Evolutionary conservation across 495 filamentous ascomycete genomes (phyloP), one percentile per base, ranked within the genome.

Genomic region (Patellaria atrata): DNA sequence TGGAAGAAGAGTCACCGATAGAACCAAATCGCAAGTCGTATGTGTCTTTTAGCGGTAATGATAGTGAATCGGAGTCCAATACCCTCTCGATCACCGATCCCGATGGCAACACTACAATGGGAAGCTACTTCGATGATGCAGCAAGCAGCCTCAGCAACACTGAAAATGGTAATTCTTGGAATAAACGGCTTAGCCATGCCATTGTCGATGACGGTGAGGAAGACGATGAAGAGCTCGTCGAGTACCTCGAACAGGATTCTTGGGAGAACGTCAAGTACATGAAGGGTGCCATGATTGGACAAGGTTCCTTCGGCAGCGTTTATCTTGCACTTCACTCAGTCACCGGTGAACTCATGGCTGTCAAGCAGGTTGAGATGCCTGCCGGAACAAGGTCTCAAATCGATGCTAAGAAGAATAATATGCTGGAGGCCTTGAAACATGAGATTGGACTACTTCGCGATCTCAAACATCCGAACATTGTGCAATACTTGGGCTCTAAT

Each of bases 211-310:
- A 94, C 50, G 86, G 82, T 15, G 85, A 93, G 53, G 86, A 93
- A 43, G 73, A 77, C 12, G 75, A 82, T 41, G 73, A 76, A 30
- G 60, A 62, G 36, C 52, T 64, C 30, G 54, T 45, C 33, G 41
- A 58, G 22, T 92, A 92, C 63, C 64, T 94, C 24, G 77, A 83
- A 24, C 83, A 82, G 22, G 86, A 94, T 51, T 83, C 82, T 18
- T 94, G 89, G 71, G 82, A 91, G 38, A 81, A 89, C 26, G 76
- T 84, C 59, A 84, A 87, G 52, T 99, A 92, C 85, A 99, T 99
- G 84, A 93, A 94, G 59, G 89, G 89, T 50, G 82, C 85, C 10
- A 61, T 96, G 30, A 99, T 99, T 47, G 89, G 89, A 28, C 84
- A 94, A 55, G 89, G 89, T 39, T 93, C 84, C 28, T 99, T 99